These are phyloP conservation scores for Funneliformis mosseae DNA, from an alignment of 192 early-diverging fungal genomes.

Conservation along the genomic window DNA sequence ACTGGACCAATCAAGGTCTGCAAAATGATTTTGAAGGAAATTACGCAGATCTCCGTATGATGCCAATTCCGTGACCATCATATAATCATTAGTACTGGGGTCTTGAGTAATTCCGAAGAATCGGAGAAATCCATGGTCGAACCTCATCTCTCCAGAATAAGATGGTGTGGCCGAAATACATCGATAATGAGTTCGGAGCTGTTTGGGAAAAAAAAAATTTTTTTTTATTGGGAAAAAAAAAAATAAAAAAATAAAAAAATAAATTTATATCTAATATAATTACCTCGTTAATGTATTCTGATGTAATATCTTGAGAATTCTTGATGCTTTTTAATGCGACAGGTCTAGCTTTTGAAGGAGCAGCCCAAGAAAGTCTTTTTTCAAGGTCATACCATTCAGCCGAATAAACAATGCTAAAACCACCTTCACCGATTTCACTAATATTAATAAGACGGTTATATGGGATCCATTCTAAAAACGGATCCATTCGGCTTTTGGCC, in stretches of 20 bases:
- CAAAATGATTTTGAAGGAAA: conserved; percentile 9
- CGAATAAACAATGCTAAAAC: conserved; percentile 16
- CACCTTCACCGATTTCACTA: conserved; percentile 22
- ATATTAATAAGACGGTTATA: conserved; percentile 19
- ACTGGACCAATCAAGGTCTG: not conserved
- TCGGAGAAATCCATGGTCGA: conserved; percentile 18
- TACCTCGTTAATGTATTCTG: conserved; percentile 6
- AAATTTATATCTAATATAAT: not conserved
- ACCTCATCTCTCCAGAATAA: not conserved
- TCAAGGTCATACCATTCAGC: conserved; percentile 13
- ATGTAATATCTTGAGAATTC: conserved; percentile 7
- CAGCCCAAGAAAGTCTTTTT: conserved; percentile 13
- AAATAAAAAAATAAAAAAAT: too few species aligned
- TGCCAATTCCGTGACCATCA: conserved; percentile 20
- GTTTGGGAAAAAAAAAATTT: not conserved
- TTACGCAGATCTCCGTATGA: not conserved
- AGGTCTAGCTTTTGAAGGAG: not conserved
- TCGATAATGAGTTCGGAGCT: not conserved
- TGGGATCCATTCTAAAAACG: conserved; percentile 24
- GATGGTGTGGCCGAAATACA: not conserved
- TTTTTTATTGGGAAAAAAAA: too few species aligned
- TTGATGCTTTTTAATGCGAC: conserved; percentile 12
- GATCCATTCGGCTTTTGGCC: not conserved
- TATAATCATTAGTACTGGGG: conserved; percentile 2
- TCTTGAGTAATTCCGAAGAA: conserved; percentile 20